Evolutionary conservation across 805 yeast species (phyloP), one percentile per base, ranked within the genome.

Genomic region (Brettanomyces sp.): DNA sequence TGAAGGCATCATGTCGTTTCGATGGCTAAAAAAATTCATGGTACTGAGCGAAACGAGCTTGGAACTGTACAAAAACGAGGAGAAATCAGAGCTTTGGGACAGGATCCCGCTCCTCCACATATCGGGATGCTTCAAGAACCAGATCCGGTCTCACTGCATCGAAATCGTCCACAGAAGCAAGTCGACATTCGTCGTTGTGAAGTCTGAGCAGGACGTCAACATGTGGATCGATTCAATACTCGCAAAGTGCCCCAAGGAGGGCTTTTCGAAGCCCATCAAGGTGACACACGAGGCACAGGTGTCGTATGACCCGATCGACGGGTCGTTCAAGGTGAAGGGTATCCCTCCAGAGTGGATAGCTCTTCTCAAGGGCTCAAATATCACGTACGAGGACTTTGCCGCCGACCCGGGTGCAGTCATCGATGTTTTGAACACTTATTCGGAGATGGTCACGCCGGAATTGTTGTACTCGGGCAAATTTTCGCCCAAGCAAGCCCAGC

Each of bases 271-370:
- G 36, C 99, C 99, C 6, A 86, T 91, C 14, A 90, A 91, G 63
- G 91, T 91, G 63, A 88, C 95, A 9, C 99, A 95, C 62, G 85
- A 82, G 58, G 96, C 90, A 14, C 93, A 85, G 61, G 91, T 85
- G 24, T 90, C 90, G 1, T 85, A 82, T 56, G 95, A 85, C 60
- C 91, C 93, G 4, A 81, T 85, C 28, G 75, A 73, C 54, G 82
- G 82, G 18, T 72, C 70, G 45, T 73, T 76, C 53, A 73, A 77
- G 18, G 79, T 77, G 6, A 67, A 76, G 45, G 64, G 64, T 24
- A 58, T 60, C n/a, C 81, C 82, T 1, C 79, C 77, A 23, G 73
- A 77, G 39, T 77, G 82, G 82, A 69, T 74, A 49, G 70, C 67
- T 36, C 61, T 77, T 53, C 67, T 77, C 39, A 77, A 77, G 49